Base-by-base conservation (phyloP, 1,139 yeast genomes). In the Waltiozyma sp. region DNA sequence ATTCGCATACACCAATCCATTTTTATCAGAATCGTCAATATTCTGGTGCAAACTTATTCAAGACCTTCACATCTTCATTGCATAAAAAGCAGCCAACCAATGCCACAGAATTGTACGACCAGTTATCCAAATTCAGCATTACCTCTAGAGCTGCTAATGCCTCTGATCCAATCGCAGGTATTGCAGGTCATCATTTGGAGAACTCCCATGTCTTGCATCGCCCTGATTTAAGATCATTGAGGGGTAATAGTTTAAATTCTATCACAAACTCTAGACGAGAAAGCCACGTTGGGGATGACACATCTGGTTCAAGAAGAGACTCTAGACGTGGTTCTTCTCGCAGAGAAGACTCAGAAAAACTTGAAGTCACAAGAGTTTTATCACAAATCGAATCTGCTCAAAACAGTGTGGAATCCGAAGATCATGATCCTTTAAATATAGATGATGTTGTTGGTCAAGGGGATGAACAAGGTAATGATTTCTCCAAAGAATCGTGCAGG, bases 141-240 rank as follows among this genome's bases (percentile, higher is more conserved):
- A 63, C 72, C 1, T 48, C 51, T 13, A 60, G 56, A 31, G 72
- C 73, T 2, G 70, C 69, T 1, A 52, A 55, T 11, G 64, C 68
- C 39, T 57, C 74, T 1, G 65, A 70, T 45, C 64, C 63, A 41
- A 64, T 68, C 28, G 73, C 74, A 3, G 75, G 74, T 4, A 62
- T 67, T 37, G 57, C 54, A 15, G 42, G 45, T 28, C 51, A 49
- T 39, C 23, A 18, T 18, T 23, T n/a, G 23, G 49, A 46, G 38
- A 21, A 43, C 8, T 42, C 42, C 7, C 50, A 49, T 24, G 15
- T 42, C 1, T 19, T 46, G 8, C 14, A 35, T n/a, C 40, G 45
- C 19, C 55, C 54, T 4, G 37, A 37, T 2, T 38, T 44, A 5
- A 41, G 37, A 1, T 34, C 35, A 26, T 34, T 41, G 24, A 36